Base-by-base conservation (phyloP, 2,329 filamentous ascomycete species). In the Didymella lethalis region DNA sequence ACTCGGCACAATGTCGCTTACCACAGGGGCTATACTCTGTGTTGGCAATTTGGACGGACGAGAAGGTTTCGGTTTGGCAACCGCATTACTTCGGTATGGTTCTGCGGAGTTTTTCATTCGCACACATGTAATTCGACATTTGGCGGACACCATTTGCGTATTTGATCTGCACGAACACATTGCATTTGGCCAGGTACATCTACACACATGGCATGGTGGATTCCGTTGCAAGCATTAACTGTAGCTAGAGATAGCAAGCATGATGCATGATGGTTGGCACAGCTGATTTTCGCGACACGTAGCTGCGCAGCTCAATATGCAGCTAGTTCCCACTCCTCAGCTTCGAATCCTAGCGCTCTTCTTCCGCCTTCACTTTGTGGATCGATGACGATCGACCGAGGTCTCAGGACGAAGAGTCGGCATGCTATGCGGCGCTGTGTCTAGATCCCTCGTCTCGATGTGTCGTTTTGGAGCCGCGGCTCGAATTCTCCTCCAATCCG, bases 261-360 rank as follows among this genome's bases (percentile, higher is more conserved):
- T 54, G 41, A 28, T 43, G 56, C 47, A 50, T 54, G 41, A 28
- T 43, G 46, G 45, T 49, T 53, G 55, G 49, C 44, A 36, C 14
- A 50, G 20, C 61, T 65, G 63, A 48, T 53, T 64, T 64, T 52
- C 64, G 64, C 64, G 66, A 71, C 67, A 68, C 65, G 65, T 68
- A 69, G 59, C 49, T 61, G 54, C 61, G 62, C 64, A 61, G 44
- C 44, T 46, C 48, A 51, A 25, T 63, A 64, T 57, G 62, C 61
- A 64, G 47, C 48, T 50, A 49, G 32, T 51, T 60, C 44, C 63
- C 61, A 60, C 64, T 66, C 58, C 54, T 38, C 58, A 57, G 36
- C 46, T 46, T 46, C 41, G 41, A 50, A 50, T 43, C 50, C 47
- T 38, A 43, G 43, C 56, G 44, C 36, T 53, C 49, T 48, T 44